A percentile compares a stretch with the other conserved stretches of the same genome.
Conservation (phyloP, 352 stramenopile genomes). For the Phytophthora uliginosa region DNA sequence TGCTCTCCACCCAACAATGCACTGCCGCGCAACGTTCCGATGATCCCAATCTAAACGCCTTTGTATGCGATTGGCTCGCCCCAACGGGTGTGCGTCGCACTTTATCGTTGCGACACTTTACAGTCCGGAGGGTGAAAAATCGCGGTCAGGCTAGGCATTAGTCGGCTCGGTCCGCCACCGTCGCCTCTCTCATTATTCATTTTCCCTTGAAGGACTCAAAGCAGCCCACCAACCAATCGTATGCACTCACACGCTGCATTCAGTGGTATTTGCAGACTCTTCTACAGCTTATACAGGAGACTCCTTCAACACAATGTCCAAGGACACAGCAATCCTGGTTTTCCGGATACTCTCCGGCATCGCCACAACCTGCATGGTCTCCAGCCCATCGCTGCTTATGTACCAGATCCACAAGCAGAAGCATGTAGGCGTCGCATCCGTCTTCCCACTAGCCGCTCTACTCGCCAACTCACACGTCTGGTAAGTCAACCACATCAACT, state of each 20-base stretch:
- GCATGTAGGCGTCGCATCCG: constrained; percentile 44
- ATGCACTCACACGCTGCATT: constrained; percentile 3
- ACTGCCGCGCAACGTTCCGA: constrained; percentile 17
- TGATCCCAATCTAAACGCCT: constrained; percentile 16
- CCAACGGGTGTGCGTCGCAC: constrained; percentile 8
- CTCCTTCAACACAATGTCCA: constrained; percentile 24
- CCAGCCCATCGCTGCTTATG: constrained; percentile 50
- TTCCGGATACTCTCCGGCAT: constrained; percentile 43
- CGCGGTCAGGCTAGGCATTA: too few relatives aligned
- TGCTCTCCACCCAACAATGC: constrained; percentile 13
- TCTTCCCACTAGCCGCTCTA: constrained; percentile 51
- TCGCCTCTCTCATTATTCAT: constrained; percentile 25
- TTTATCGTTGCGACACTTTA: constrained; percentile 23
- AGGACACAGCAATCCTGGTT: constrained; percentile 32
- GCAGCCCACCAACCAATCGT: constrained; percentile 23
- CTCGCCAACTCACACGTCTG: constrained; percentile 52
- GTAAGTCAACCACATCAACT: constrained; percentile 39
- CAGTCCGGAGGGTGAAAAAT: constrained; percentile 6
- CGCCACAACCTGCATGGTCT: constrained; percentile 47
- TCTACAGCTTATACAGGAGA: not conserved
- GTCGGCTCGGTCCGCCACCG: too few relatives aligned
- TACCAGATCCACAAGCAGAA: constrained; percentile 52
- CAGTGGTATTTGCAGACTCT: constrained; percentile 11
- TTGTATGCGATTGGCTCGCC: constrained; percentile 22
- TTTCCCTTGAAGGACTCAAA: constrained; percentile 21